Conservation (phyloP, 2,329 filamentous ascomycete species). For the Aureobasidium zeae region DNA sequence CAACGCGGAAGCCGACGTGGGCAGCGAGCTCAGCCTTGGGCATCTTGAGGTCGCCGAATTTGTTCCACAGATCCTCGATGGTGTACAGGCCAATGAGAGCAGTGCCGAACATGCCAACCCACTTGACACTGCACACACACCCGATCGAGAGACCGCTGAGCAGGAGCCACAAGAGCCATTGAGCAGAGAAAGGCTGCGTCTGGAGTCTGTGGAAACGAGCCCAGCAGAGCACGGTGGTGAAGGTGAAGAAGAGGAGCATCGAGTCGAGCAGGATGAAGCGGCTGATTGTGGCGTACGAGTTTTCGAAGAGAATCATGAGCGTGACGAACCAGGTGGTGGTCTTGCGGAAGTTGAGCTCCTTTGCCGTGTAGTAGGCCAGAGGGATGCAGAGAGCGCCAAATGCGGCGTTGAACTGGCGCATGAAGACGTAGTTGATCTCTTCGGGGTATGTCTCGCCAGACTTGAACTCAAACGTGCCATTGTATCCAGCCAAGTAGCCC, state of each 20-base stretch:
- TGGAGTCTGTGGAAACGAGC: slow-evolving; percentile 89
- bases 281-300: slow-evolving; percentile 98
- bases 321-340: slow-evolving; percentile 91
- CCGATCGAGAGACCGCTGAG: slow-evolving; percentile 92
- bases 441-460: slow-evolving; percentile 91
- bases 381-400: slow-evolving; percentile 91
- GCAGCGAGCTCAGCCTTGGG: slow-evolving; percentile 64
- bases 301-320: slow-evolving; percentile 95
- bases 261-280: slow-evolving; percentile 97
- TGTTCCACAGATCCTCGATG: slow-evolving; percentile 92
- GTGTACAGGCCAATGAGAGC: slow-evolving; percentile 94
- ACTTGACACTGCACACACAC: slow-evolving; percentile 97
- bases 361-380: slow-evolving; percentile 88
- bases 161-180: slow-evolving; percentile 94
- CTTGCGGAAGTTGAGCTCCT: slow-evolving; percentile 76
- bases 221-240: slow-evolving; percentile 95
- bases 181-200: slow-evolving; percentile 71
- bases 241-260: slow-evolving; percentile 98
- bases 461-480: slow-evolving; percentile 99
- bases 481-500: slow-evolving; percentile 93
- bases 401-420: slow-evolving; percentile 93
- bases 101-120: slow-evolving; percentile 92
- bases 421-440: slow-evolving; percentile 94
- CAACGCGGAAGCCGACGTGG: slow-evolving; percentile 69
- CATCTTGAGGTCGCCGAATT: slow-evolving; percentile 92